These are phyloP conservation scores for Xanthoconium separans DNA, from an alignment of 1,284 basidiomycete genomes.

Conservation along the genomic window DNA sequence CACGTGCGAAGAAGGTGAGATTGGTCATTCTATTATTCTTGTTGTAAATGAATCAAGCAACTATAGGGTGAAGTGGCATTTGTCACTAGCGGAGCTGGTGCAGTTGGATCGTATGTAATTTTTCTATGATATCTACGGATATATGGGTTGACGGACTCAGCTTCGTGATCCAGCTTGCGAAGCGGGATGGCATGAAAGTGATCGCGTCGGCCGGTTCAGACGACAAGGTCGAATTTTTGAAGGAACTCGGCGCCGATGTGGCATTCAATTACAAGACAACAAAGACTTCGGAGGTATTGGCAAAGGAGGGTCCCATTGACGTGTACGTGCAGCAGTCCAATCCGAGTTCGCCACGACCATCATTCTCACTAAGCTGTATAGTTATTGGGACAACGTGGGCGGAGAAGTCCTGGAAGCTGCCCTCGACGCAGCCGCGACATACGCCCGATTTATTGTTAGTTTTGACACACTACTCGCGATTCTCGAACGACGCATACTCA, in stretches of 20 bases:
- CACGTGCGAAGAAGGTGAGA: slow-evolving; percentile 18
- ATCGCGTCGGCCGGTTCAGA: slow-evolving; percentile 41
- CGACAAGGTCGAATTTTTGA: slow-evolving; percentile 39
- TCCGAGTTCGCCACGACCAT: neutral
- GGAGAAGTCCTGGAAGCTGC: slow-evolving; percentile 65
- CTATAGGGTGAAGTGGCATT: slow-evolving; percentile 20
- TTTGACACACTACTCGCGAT: too few species aligned
- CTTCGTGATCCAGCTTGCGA: slow-evolving; percentile 34
- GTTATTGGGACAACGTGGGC: slow-evolving; percentile 52
- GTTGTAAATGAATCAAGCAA: neutral
- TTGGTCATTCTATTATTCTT: neutral
- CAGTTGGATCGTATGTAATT: slow-evolving; percentile 20
- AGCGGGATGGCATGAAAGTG: slow-evolving; percentile 38
- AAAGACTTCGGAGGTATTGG: slow-evolving; percentile 25
- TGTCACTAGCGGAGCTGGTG: slow-evolving; percentile 19
- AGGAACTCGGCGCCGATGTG: slow-evolving; percentile 37
- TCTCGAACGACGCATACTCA: neutral
- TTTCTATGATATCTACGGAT: neutral
- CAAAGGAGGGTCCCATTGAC: slow-evolving; percentile 24
- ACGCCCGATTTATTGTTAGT: slow-evolving; percentile 46
- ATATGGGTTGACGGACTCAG: slow-evolving; percentile 7
- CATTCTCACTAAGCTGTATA: slow-evolving; percentile 15
- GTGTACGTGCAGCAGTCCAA: slow-evolving; percentile 7
- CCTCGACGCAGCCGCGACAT: slow-evolving; percentile 47
- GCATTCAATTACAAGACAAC: slow-evolving; percentile 40